These are phyloP conservation scores for Euphrasia confusa DNA, from an alignment of 257 asterid genomes.

Conservation along the genomic window DNA sequence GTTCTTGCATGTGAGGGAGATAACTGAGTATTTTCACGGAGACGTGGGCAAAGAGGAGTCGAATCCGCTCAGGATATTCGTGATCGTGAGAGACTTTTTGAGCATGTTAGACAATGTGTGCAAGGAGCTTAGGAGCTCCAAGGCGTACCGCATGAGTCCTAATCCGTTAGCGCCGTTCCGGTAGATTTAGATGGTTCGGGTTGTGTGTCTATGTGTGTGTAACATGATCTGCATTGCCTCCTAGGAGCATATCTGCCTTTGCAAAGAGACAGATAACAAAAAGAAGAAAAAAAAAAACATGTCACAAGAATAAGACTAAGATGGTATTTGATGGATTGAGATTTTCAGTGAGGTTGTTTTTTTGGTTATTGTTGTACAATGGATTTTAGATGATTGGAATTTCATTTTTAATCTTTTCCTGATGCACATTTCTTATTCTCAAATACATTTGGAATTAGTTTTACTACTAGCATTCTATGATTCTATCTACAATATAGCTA, in stretches of 20 bases:
- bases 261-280: neutral
- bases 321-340: too few species aligned
- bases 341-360: too few species aligned
- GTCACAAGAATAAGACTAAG: neutral
- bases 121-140: conserved; percentile 70
- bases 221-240: neutral
- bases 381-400: too few species aligned
- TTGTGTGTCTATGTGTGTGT: too few species aligned
- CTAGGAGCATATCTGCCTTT: neutral
- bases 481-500: too few species aligned
- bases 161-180: conserved; percentile 71
- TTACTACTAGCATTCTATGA: too few species aligned
- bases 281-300: neutral
- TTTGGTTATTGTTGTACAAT: too few species aligned
- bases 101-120: conserved; percentile 82
- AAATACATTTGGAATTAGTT: too few species aligned
- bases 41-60: conserved; percentile 80
- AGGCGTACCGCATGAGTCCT: conserved; percentile 35
- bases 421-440: too few species aligned
- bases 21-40: conserved; percentile 92
- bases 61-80: conserved; percentile 70
- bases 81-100: conserved; percentile 88
- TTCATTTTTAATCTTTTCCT: too few species aligned
- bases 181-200: conserved; percentile 32
- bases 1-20: conserved; percentile 57